Evolutionary conservation across 352 stramenopile genomes (phyloP), one percentile per base, ranked within the genome.

Genomic region (Phytophthora pluvialis): DNA sequence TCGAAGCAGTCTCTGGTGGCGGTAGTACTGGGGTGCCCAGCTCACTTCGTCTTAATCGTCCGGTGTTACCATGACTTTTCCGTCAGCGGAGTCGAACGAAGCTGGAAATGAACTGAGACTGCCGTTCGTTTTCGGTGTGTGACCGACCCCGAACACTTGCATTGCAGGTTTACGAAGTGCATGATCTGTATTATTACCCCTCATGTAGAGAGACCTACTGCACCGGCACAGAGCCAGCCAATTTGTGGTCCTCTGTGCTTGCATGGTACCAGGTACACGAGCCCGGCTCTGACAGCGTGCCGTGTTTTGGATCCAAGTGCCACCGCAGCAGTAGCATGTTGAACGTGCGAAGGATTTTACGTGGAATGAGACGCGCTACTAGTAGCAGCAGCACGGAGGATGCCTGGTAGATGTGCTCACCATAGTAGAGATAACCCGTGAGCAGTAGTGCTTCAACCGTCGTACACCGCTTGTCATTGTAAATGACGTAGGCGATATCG

Each of bases 281-380:
- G 4, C 64, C n/a, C 15, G 58, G 43, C 16, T 65, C 46, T 0
- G 49, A 63, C n/a, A 74, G 52, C 1, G 36, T 48, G 0, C 65
- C 65, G 4, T 33, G 50, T 5, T 72, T 18, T 18, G 25, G 43
- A 38, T 77, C 55, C 49, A 77, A 8, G 25, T 64, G 60, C 65
- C 70, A 77, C 9, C 70, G 65, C 7, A 77, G 21, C 7, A 74
- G 31, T 7, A 77, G 52, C 44, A 77, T 48, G 43, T 77, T 77
- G 51, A 77, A 77, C 5, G 65, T 74, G 3, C 70, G 65, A 4
- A 77, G 46, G 13, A 77, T 16, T 32, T 60, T 66, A 18, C 33
- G 35, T 0, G 70, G 70, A 15, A 74, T 5, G 7, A 64, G 9
- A 4, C 64, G 60, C 3, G 65, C 53, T 1, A 72, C 15, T 12